Evolutionary conservation across 805 yeast genomes (phyloP).

Genomic region (Spathaspora girioi): DNA sequence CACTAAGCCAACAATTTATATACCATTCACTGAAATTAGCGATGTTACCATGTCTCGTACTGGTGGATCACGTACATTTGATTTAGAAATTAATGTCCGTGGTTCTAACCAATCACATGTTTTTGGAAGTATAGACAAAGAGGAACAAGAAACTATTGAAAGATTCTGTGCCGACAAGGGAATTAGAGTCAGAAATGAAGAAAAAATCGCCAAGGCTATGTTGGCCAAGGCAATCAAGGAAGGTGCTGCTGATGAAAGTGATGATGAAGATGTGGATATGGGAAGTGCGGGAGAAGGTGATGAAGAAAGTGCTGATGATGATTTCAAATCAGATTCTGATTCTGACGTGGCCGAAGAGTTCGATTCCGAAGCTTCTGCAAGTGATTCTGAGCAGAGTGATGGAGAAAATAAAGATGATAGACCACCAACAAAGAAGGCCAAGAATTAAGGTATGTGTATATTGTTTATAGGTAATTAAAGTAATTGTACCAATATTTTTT

Average conservation of each 20-base stretch:
- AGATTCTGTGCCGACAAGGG: slow-evolving; percentile 73
- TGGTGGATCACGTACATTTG: slow-evolving; percentile 87
- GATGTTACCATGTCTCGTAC: slow-evolving; percentile 83
- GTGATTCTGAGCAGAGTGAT: slow-evolving; percentile 20
- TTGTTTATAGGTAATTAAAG: background rate
- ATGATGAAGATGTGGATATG: slow-evolving; percentile 40
- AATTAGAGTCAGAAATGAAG: slow-evolving; percentile 80
- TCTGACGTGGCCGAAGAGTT: slow-evolving; percentile 82
- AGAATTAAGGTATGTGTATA: slow-evolving; percentile 7
- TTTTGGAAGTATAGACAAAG: slow-evolving; percentile 85
- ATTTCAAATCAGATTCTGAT: slow-evolving; percentile 62
- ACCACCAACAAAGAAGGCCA: slow-evolving; percentile 33
- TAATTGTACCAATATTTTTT: background rate
- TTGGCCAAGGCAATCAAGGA: slow-evolving; percentile 72
- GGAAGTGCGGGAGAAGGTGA: slow-evolving; percentile 70
- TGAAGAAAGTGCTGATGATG: slow-evolving; percentile 82
- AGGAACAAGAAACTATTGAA: slow-evolving; percentile 81
- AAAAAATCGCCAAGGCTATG: slow-evolving; percentile 79
- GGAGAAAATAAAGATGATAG: slow-evolving; percentile 13
- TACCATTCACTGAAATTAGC: slow-evolving; percentile 79
- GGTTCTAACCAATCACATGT: slow-evolving; percentile 65
- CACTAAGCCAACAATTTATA: slow-evolving; percentile 90
- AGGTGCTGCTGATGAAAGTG: slow-evolving; percentile 47
- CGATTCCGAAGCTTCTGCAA: slow-evolving; percentile 54
- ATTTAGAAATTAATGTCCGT: slow-evolving; percentile 72